Evolutionary conservation across 202 grass and related monocot genomes (phyloP).

Genomic region (Sporobolus alterniflorus): DNA sequence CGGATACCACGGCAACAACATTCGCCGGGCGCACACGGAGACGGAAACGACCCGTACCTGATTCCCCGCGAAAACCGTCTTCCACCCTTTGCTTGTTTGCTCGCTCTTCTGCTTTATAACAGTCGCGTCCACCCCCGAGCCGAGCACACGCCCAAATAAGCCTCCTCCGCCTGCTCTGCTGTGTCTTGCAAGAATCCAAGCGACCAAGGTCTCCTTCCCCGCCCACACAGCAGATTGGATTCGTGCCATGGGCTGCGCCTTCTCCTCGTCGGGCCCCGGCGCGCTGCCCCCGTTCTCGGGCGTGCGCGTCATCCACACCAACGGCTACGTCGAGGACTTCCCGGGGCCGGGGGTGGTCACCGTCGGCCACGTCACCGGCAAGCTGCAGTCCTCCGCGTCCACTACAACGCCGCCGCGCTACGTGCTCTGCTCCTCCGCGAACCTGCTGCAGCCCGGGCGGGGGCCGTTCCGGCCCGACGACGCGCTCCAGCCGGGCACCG

Average conservation of each 20-base stretch:
- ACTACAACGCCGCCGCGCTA: constrained; percentile 22
- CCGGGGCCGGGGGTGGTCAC: constrained; percentile 56
- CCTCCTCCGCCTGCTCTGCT: too few relatives aligned
- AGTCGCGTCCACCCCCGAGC: too few relatives aligned
- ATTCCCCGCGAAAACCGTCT: too few relatives aligned
- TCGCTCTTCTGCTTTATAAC: too few relatives aligned
- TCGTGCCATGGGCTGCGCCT: constrained; percentile 65
- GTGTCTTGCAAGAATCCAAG: too few relatives aligned
- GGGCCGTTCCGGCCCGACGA: constrained; percentile 65
- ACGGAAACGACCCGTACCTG: too few relatives aligned
- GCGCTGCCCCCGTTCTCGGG: constrained; percentile 43
- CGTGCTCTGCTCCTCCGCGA: constrained; percentile 75
- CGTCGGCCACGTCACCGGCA: constrained; percentile 52
- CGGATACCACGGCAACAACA: too few relatives aligned
- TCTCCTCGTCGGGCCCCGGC: constrained; percentile 6
- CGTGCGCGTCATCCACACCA: constrained; percentile 94
- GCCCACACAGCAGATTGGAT: too few relatives aligned
- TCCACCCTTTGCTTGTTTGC: too few relatives aligned
- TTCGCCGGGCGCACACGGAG: too few relatives aligned
- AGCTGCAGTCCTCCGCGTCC: not conserved
- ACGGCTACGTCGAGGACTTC: constrained; percentile 97
- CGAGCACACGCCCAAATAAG: too few relatives aligned
- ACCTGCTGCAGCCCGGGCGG: constrained; percentile 68
- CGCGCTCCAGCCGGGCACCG: constrained; percentile 67
- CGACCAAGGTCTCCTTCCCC: too few relatives aligned